Evolutionary conservation across 1,284 basidiomycete genomes (phyloP).

Genomic region (Leccinum angustisporum): DNA sequence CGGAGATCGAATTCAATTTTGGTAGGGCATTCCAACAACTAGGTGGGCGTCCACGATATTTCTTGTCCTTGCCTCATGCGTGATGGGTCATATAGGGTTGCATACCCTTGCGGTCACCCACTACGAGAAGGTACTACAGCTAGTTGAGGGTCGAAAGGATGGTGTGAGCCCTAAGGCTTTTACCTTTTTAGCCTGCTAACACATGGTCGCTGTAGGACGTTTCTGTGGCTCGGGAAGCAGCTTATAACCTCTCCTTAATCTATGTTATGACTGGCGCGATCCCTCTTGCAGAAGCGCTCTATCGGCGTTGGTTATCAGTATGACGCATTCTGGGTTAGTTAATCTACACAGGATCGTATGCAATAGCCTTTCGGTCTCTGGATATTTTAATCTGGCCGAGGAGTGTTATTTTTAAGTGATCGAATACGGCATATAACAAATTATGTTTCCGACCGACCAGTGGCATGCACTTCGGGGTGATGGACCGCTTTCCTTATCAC

Average conservation of each 20-base stretch:
- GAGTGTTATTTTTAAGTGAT: slow-evolving; percentile 4
- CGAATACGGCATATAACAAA: slow-evolving; percentile 4
- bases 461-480: neutral
- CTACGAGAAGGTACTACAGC: slow-evolving; percentile 73
- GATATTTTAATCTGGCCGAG: slow-evolving; percentile 9
- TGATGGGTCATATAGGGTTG: slow-evolving; percentile 52
- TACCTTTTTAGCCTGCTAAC: neutral
- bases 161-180: slow-evolving; percentile 15
- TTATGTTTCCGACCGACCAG: slow-evolving; percentile 17
- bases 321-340: slow-evolving; percentile 30
- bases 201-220: slow-evolving; percentile 14
- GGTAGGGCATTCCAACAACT: slow-evolving; percentile 90
- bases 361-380: neutral
- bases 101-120: slow-evolving; percentile 79
- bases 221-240: slow-evolving; percentile 61
- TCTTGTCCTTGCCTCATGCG: neutral
- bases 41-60: slow-evolving; percentile 46
- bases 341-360: neutral
- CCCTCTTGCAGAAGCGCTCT: slow-evolving; percentile 63
- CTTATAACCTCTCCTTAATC: slow-evolving; percentile 85
- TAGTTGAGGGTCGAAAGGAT: slow-evolving; percentile 45
- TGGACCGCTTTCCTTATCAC: neutral
- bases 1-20: slow-evolving; percentile 90
- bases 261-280: slow-evolving; percentile 76
- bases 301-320: slow-evolving; percentile 67